These are phyloP conservation scores for Colletotrichum falcatum DNA, from an alignment of 2,329 filamentous ascomycete genomes.

Conservation along the genomic window DNA sequence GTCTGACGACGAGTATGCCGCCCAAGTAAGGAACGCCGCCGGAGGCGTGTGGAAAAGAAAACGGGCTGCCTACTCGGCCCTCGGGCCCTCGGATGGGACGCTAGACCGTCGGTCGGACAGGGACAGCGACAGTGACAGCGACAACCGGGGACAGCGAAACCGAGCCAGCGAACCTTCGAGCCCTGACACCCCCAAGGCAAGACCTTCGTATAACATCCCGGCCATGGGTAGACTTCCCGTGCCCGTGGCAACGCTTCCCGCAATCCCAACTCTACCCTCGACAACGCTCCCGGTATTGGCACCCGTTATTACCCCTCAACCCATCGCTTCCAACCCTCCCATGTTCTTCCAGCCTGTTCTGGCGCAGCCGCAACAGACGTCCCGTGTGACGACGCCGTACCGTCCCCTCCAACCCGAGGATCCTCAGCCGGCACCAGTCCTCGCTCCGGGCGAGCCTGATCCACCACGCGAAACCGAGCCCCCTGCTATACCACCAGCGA, in stretches of 20 bases:
- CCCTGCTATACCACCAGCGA: constrained; percentile 22
- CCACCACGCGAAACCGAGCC: constrained; percentile 20
- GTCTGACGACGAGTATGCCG: constrained; percentile 36
- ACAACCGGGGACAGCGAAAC: constrained; percentile 2
- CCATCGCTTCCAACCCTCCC: background rate
- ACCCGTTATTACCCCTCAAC: constrained; percentile 10
- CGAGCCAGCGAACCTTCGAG: constrained; percentile 20
- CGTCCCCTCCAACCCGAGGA: constrained; percentile 27
- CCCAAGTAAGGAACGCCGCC: constrained; percentile 22
- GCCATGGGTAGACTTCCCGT: constrained; percentile 3
- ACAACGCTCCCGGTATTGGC: background rate
- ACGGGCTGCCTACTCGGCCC: constrained; percentile 7
- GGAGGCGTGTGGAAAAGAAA: constrained; percentile 37
- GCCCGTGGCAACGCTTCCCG: constrained; percentile 10
- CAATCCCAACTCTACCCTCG: background rate
- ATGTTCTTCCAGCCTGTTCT: constrained; percentile 3
- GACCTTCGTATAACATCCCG: constrained; percentile 6
- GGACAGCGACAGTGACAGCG: constrained; percentile 36
- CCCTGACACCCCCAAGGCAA: constrained; percentile 24
- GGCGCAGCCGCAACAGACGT: background rate
- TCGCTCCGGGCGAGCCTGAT: constrained; percentile 33
- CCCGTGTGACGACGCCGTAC: background rate
- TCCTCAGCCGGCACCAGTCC: constrained; percentile 23
- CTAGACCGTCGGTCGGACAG: constrained; percentile 33
- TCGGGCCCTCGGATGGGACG: constrained; percentile 6